Conservation (phyloP, 2,329 filamentous ascomycete genomes). For the Alternaria triticimaculans region DNA sequence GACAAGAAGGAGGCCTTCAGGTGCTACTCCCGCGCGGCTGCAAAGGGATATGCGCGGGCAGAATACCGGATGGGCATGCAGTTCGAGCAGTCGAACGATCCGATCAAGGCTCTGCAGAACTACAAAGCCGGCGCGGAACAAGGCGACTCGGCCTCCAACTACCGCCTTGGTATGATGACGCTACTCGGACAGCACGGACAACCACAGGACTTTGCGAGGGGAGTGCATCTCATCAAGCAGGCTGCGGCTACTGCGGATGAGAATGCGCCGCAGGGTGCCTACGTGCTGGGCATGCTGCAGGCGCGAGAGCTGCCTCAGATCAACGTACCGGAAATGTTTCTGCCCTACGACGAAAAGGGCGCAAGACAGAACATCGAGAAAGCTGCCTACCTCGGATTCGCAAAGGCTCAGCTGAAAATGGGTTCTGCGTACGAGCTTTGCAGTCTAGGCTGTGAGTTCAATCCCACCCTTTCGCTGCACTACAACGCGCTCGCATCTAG, state of each 20-base stretch:
- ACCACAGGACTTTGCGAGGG: conserved; percentile 77
- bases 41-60: conserved; percentile 83
- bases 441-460: conserved; percentile 92
- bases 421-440: conserved; percentile 94
- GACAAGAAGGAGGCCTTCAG: conserved; percentile 95
- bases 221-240: conserved; percentile 80
- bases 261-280: conserved; percentile 95
- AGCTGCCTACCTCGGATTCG: conserved; percentile 92
- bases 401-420: conserved; percentile 97
- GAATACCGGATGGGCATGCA: conserved; percentile 99
- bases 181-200: conserved; percentile 93
- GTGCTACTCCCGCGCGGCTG: conserved; percentile 84
- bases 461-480: conserved; percentile 88
- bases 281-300: conserved; percentile 93
- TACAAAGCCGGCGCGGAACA: conserved; percentile 82
- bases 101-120: conserved; percentile 87
- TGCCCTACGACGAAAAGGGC: conserved; percentile 74
- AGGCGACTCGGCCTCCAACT: conserved; percentile 86
- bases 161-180: conserved; percentile 95
- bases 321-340: conserved; percentile 72
- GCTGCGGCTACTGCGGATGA: conserved; percentile 91
- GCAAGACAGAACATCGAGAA: conserved; percentile 93
- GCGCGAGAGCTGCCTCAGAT: conserved; percentile 92
- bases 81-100: conserved; percentile 93
- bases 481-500: conserved; percentile 93